Evolutionary conservation across 495 filamentous ascomycete genomes (phyloP).

Genomic region (Podospora fimiseda): DNA sequence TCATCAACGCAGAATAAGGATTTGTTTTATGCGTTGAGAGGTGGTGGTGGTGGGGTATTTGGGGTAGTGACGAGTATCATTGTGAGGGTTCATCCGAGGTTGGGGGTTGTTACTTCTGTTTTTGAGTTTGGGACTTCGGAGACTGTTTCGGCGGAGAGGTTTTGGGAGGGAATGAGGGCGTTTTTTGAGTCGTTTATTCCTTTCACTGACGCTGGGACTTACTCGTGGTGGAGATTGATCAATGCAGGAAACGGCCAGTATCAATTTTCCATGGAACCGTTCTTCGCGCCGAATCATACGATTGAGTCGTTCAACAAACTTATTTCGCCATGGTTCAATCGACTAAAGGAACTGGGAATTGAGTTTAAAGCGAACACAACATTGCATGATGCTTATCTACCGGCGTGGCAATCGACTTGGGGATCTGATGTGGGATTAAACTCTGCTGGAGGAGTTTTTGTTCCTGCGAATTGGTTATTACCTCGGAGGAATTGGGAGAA

Average conservation of each 20-base stretch:
- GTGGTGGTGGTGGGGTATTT: background rate
- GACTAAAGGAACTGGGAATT: conserved; percentile 3
- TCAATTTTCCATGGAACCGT: background rate
- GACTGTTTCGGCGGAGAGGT: conserved; percentile 35
- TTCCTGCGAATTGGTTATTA: conserved; percentile 8
- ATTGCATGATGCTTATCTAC: background rate
- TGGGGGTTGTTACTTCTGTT: conserved; percentile 22
- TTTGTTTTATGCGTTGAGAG: background rate
- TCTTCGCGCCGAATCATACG: conserved; percentile 13
- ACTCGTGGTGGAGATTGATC: background rate
- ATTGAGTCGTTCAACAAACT: conserved; percentile 9
- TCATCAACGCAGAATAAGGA: background rate
- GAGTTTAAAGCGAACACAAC: conserved; percentile 1
- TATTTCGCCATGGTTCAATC: conserved; percentile 7
- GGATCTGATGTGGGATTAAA: conserved; percentile 3
- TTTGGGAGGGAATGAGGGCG: conserved; percentile 44
- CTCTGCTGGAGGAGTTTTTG: background rate
- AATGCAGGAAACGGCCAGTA: background rate
- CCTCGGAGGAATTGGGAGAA: conserved; percentile 9
- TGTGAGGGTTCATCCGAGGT: background rate
- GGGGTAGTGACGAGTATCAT: background rate
- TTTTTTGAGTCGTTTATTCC: conserved; percentile 23
- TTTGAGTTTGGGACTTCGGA: conserved; percentile 30
- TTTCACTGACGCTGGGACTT: background rate
- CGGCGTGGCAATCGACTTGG: conserved; percentile 7